Percentiles rank a stretch among this genome's conserved stretches.
Evolutionary conservation across 805 yeast species (phyloP).

Genomic region (Torulaspora quercuum): DNA sequence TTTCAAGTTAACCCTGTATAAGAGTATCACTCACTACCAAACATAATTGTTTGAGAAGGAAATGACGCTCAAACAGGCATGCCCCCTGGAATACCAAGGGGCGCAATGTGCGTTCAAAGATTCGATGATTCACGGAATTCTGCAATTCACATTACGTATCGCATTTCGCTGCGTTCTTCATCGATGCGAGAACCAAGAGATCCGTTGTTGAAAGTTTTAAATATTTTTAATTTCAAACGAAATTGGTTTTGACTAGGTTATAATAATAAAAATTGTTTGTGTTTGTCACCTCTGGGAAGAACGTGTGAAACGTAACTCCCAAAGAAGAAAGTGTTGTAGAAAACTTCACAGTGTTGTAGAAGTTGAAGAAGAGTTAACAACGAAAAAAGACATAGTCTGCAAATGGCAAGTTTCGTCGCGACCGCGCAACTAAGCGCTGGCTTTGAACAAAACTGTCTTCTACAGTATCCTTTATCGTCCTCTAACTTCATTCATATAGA

Average conservation of each 20-base stretch:
- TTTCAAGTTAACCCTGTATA: constrained; percentile 31
- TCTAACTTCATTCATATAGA: constrained; percentile 6
- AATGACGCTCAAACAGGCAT: constrained; percentile 43
- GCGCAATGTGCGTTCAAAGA: constrained; percentile 48
- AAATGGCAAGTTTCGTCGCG: constrained; percentile 1
- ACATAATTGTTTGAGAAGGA: constrained; percentile 35
- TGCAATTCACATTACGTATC: constrained; percentile 40
- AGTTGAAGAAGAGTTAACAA: constrained; percentile 6
- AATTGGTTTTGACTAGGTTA: constrained; percentile 13
- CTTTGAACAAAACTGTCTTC: constrained; percentile 4
- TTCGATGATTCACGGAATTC: constrained; percentile 43
- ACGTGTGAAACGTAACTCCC: constrained; percentile 11
- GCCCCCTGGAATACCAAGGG: constrained; percentile 40
- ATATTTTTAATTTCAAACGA: constrained; percentile 21
- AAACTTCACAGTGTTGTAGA: constrained; percentile 19
- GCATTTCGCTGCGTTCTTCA: constrained; percentile 46
- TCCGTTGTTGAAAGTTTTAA: constrained; percentile 42
- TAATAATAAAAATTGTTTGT: constrained; percentile 20
- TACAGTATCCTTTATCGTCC: constrained; percentile 1
- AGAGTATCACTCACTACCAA: constrained; percentile 36
- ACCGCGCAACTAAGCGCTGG: constrained; percentile 36
- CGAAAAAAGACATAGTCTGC: not conserved
- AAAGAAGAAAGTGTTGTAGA: constrained; percentile 15
- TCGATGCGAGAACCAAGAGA: constrained; percentile 45
- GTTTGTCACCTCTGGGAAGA: constrained; percentile 17